phyloP scores from a whole-genome alignment of 768 basidiomycete species.

The Tubosaeta sp. region DNA sequence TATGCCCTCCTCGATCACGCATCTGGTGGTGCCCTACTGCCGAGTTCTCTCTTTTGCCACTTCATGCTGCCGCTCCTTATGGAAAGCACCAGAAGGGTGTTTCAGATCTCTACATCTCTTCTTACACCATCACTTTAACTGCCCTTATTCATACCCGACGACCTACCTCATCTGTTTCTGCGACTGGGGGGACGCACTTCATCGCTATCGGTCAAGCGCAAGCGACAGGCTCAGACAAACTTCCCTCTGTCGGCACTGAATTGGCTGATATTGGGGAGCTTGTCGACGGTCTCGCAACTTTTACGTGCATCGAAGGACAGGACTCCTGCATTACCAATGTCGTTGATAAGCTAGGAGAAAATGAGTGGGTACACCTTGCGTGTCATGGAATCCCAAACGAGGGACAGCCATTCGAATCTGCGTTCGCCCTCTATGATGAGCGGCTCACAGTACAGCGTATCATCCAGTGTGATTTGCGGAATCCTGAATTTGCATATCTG shows the following conservation, averaged over 20 bases:
- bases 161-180: too few relatives aligned
- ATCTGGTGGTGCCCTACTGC: neutral
- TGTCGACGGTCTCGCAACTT: neutral
- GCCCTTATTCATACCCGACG: too few relatives aligned
- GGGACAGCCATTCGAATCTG: neutral
- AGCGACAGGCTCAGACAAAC: neutral
- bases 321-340: neutral
- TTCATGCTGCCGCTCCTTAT: neutral
- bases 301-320: neutral
- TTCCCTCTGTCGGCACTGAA: neutral
- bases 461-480: neutral
- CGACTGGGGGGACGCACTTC: neutral
- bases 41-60: neutral
- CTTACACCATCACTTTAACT: too few relatives aligned
- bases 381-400: neutral
- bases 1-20: too few relatives aligned
- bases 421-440: neutral
- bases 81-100: neutral
- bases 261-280: neutral
- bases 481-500: neutral
- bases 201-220: neutral
- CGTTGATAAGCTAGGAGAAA: neutral
- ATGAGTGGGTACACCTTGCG: neutral
- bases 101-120: neutral
- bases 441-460: neutral